These are phyloP conservation scores for Cryptosporidium baileyi DNA, from an alignment of 169 alveolate genomes.

Conservation along the genomic window DNA sequence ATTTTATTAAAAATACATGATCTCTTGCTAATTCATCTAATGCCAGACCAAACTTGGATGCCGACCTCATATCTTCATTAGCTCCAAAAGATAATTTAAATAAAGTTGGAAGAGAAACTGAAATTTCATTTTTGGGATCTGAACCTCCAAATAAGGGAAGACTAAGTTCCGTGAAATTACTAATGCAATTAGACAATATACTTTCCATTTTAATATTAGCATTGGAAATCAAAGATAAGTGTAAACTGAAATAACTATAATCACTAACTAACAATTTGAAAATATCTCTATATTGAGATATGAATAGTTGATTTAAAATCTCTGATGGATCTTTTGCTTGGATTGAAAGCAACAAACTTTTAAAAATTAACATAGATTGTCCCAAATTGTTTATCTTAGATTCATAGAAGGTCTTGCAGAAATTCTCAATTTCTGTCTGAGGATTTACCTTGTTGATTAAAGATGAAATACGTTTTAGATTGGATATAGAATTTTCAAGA, in stretches of 20 bases:
- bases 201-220: too few relatives aligned
- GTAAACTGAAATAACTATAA: too few relatives aligned
- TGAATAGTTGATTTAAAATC: too few relatives aligned
- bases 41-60: not conserved
- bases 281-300: too few relatives aligned
- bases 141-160: slow-evolving; percentile 15
- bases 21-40: not conserved
- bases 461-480: too few relatives aligned
- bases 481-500: not conserved
- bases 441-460: not conserved
- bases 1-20: not conserved
- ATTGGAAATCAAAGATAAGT: too few relatives aligned
- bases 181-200: too few relatives aligned
- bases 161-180: too few relatives aligned
- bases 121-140: not conserved
- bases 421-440: not conserved
- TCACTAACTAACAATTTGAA: too few relatives aligned
- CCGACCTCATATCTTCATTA: not conserved
- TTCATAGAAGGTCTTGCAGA: not conserved
- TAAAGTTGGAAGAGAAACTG: not conserved
- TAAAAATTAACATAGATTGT: not conserved
- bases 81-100: slow-evolving; percentile 1
- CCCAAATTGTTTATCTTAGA: not conserved
- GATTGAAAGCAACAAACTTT: too few relatives aligned
- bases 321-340: too few relatives aligned